Percentiles rank a stretch among this genome's conserved stretches.
Evolutionary conservation across 176 grass and related monocot genomes (phyloP).

Genomic region (Chrysopogon serrulatus): DNA sequence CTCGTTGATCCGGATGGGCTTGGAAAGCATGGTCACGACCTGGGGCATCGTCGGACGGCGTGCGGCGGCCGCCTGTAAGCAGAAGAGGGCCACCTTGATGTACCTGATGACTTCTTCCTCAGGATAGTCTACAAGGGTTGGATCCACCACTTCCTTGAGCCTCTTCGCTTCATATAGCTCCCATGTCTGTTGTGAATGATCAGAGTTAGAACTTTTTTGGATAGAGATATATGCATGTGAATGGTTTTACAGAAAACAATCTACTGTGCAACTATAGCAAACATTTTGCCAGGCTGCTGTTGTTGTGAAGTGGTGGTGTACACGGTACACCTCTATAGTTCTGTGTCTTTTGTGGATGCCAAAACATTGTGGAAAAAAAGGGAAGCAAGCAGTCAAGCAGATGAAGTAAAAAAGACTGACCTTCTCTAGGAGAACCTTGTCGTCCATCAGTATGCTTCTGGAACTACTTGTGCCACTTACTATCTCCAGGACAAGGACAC

Average conservation of each 20-base stretch:
- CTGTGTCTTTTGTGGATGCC: neutral
- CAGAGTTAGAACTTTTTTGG: slow-evolving; percentile 1
- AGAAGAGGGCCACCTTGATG: slow-evolving; percentile 91
- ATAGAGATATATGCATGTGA: neutral
- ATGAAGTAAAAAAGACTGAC: slow-evolving; percentile 28
- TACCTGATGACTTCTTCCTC: slow-evolving; percentile 63
- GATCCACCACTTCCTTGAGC: slow-evolving; percentile 63
- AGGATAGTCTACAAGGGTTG: slow-evolving; percentile 45
- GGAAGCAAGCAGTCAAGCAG: neutral
- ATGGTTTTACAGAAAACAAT: neutral
- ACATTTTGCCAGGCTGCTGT: neutral
- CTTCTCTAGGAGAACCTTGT: slow-evolving; percentile 71
- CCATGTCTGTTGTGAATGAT: slow-evolving; percentile 57
- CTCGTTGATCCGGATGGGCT: slow-evolving; percentile 67
- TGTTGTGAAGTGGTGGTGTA: neutral
- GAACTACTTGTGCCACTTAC: slow-evolving; percentile 77
- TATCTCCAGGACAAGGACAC: slow-evolving; percentile 73
- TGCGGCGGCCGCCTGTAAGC: slow-evolving; percentile 59
- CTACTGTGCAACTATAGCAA: neutral
- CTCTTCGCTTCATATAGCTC: slow-evolving; percentile 60
- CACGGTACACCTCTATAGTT: neutral
- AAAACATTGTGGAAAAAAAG: neutral
- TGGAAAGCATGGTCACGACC: slow-evolving; percentile 84
- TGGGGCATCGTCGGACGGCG: slow-evolving; percentile 67
- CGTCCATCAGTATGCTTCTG: slow-evolving; percentile 43